Percentiles rank a stretch among this genome's conserved stretches.
Conservation (phyloP, 495 filamentous ascomycete genomes). For the Penicillium robsamsonii region DNA sequence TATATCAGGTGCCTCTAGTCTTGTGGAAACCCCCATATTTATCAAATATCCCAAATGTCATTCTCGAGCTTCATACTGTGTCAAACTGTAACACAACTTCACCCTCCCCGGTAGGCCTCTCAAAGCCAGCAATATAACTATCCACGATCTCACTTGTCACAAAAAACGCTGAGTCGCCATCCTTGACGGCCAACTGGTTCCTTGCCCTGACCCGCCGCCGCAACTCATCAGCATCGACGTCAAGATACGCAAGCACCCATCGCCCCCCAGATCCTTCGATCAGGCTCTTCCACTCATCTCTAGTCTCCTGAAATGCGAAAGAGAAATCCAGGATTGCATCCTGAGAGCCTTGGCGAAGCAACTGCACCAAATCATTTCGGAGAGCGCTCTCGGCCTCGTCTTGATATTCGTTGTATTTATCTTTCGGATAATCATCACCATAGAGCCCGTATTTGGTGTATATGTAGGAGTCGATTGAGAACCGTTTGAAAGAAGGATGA, state of each 20-base stretch:
- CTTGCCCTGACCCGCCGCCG: constrained; percentile 29
- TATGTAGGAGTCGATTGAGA: constrained; percentile 36
- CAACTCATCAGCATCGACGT: constrained; percentile 28
- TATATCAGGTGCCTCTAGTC: too few species aligned
- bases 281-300: constrained; percentile 32
- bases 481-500: constrained; percentile 61
- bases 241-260: constrained; percentile 36
- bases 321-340: constrained; percentile 37
- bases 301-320: constrained; percentile 30
- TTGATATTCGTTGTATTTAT: constrained; percentile 32
- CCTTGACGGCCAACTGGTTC: constrained; percentile 23
- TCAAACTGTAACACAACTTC: constrained; percentile 28
- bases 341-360: constrained; percentile 23
- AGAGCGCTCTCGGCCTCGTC: constrained; percentile 29
- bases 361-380: constrained; percentile 12
- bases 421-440: constrained; percentile 29
- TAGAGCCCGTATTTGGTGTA: constrained; percentile 36
- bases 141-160: constrained; percentile 35
- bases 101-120: constrained; percentile 32
- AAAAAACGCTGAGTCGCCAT: constrained; percentile 38
- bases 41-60: too few species aligned
- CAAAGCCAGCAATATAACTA: constrained; percentile 38
- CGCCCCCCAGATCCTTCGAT: constrained; percentile 29
- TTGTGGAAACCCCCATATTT: too few species aligned
- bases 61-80: background rate